phyloP scores from a whole-genome alignment of 106 monocot genomes.

The Dactylorhiza incarnata region DNA sequence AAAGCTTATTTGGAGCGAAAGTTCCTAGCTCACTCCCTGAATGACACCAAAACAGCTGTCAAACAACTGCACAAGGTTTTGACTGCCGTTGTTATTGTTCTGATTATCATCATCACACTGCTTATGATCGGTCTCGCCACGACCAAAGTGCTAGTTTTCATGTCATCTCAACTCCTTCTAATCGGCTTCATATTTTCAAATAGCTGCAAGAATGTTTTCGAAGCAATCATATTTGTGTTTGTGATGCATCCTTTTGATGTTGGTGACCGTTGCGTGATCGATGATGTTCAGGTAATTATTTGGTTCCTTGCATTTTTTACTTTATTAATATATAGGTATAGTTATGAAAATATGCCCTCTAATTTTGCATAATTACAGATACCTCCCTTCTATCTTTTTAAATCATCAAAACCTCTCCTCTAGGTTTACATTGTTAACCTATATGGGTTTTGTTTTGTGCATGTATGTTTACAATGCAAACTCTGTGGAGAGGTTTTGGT shows the following conservation, averaged over 20 bases:
- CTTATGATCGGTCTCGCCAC: slow-evolving; percentile 78
- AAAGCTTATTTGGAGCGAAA: slow-evolving; percentile 75
- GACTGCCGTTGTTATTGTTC: slow-evolving; percentile 28
- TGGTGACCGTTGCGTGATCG: slow-evolving; percentile 87
- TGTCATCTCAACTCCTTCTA: slow-evolving; percentile 76
- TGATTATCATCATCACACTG: slow-evolving; percentile 42
- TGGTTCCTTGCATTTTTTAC: not conserved
- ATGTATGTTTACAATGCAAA: too few relatives aligned
- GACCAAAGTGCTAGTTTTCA: slow-evolving; percentile 58
- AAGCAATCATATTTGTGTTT: slow-evolving; percentile 88
- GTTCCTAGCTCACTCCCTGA: slow-evolving; percentile 69
- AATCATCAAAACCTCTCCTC: too few relatives aligned
- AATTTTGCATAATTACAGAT: too few relatives aligned
- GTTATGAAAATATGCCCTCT: too few relatives aligned
- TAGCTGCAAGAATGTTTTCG: slow-evolving; percentile 80
- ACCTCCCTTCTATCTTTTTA: too few relatives aligned
- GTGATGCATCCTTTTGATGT: slow-evolving; percentile 32
- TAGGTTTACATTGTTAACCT: too few relatives aligned
- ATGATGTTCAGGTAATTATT: slow-evolving; percentile 60
- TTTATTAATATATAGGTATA: too few relatives aligned
- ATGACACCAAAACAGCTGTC: slow-evolving; percentile 89
- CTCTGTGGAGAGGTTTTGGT: too few relatives aligned
- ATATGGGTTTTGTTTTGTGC: too few relatives aligned
- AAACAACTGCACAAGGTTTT: slow-evolving; percentile 64
- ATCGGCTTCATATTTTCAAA: slow-evolving; percentile 81